Evolutionary conservation across 2,329 filamentous ascomycete genomes (phyloP), one percentile per base, ranked within the genome.

Genomic region (Rutstroemia sydowiana): DNA sequence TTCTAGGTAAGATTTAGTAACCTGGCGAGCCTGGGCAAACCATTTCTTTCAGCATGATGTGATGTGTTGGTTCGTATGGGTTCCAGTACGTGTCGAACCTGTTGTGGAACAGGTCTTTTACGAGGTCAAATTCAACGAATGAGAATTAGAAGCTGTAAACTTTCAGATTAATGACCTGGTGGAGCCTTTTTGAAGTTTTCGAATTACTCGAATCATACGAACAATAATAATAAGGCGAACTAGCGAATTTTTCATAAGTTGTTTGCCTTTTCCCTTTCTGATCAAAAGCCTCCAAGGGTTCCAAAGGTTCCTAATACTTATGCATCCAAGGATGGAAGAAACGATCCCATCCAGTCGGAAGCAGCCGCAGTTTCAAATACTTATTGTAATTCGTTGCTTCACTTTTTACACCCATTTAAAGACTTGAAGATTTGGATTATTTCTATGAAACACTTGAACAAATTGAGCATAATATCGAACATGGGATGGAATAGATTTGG

Each of bases 371-470:
- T 37, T 23, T 36, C 31, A 40, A 16, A 41, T 18, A 32, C 41
- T 41, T 23, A 32, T 50, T n/a, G 4, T 59, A 52, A 63, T 61
- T 63, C 51, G 60, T 57, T 45, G 60, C 60, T 58, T 61, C 56
- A 58, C 55, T 60, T 49, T 56, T 51, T 28, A 13, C 13, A 18
- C 28, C 3, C 2, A 5, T 23, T 40, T 31, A 31, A 48, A 47
- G 13, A 16, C 6, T 18, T 48, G 14, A 42, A 21, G 20, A 4
- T 14, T 5, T 36, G 9, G 34, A 7, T 13, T 16, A n/a, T n/a
- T n/a, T n/a, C n/a, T n/a, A n/a, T n/a, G n/a, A n/a, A n/a, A n/a
- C n/a, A n/a, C n/a, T n/a, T n/a, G n/a, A n/a, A n/a, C n/a, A n/a
- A n/a, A n/a, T n/a, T n/a, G n/a, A n/a, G n/a, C n/a, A n/a, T n/a